phyloP scores from a whole-genome alignment of 139 green algal genomes.

The Dunaliella primolecta region DNA sequence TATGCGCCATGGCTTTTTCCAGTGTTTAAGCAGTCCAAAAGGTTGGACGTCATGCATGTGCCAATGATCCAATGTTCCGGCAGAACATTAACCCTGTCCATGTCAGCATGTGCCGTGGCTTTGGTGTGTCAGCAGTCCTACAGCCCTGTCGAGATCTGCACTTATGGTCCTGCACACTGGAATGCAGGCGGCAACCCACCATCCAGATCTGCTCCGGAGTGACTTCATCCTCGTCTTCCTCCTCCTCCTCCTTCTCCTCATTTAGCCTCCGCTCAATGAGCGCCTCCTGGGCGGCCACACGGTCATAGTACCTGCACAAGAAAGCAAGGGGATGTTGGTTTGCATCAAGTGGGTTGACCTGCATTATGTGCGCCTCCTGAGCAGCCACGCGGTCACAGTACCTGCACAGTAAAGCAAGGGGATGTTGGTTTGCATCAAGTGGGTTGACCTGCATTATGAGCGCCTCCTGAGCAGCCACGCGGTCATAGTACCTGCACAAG shows the following conservation, averaged over 20 bases:
- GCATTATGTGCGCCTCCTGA: conserved; percentile 48
- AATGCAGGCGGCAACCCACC: neutral
- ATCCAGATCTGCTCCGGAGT: neutral
- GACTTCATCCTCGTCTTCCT: conserved; percentile 50
- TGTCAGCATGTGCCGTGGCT: too few species aligned
- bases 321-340: neutral
- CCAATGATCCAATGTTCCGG: too few species aligned
- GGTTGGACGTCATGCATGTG: too few species aligned
- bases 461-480: conserved; percentile 28
- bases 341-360: neutral
- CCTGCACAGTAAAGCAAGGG: conserved; percentile 1
- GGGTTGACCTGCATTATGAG: conserved; percentile 38
- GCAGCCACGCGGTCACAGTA: conserved; percentile 24
- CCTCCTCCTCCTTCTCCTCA: conserved; percentile 72
- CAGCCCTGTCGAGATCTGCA: too few species aligned
- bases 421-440: neutral
- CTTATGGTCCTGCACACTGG: too few species aligned
- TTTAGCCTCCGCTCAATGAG: conserved; percentile 73
- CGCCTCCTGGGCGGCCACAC: conserved; percentile 27
- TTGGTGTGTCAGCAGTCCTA: too few species aligned
- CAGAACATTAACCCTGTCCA: too few species aligned
- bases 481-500: conserved; percentile 22
- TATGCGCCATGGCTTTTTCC: too few species aligned
- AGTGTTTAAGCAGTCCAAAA: too few species aligned
- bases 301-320: conserved; percentile 22